These are phyloP conservation scores for Capronia americana DNA, from an alignment of 2,329 filamentous ascomycete genomes.

Conservation along the genomic window DNA sequence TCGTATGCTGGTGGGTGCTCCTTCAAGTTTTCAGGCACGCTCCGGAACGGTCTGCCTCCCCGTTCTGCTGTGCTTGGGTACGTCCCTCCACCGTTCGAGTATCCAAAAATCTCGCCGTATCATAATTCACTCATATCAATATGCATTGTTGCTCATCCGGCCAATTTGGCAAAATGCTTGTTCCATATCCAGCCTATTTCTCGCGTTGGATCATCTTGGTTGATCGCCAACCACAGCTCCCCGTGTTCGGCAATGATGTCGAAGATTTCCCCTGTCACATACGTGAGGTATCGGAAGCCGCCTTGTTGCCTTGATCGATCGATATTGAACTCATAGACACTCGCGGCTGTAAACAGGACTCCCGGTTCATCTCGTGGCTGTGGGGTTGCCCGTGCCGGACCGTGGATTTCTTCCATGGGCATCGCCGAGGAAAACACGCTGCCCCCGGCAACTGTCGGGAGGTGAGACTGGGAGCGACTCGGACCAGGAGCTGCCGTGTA, in stretches of 20 bases:
- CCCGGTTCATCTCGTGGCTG: slow-evolving; percentile 56
- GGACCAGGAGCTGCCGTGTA: slow-evolving; percentile 40
- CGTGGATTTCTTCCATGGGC: slow-evolving; percentile 73
- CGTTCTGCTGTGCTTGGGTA: neutral
- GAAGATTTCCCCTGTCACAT: slow-evolving; percentile 92
- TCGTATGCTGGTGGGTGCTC: neutral
- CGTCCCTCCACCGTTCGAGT: neutral
- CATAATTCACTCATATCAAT: neutral
- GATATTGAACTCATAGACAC: slow-evolving; percentile 96
- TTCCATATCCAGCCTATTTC: slow-evolving; percentile 98
- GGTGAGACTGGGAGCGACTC: slow-evolving; percentile 58
- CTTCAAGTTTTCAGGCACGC: neutral
- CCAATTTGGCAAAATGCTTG: slow-evolving; percentile 82
- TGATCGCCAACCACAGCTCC: slow-evolving; percentile 95
- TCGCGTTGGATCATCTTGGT: slow-evolving; percentile 84
- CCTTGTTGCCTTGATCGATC: slow-evolving; percentile 89
- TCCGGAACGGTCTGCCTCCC: neutral
- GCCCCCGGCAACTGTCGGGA: slow-evolving; percentile 50
- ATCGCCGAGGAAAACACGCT: slow-evolving; percentile 87
- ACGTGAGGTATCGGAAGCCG: slow-evolving; percentile 94
- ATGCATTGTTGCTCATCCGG: slow-evolving; percentile 35
- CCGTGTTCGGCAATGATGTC: slow-evolving; percentile 96
- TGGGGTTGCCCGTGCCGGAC: slow-evolving; percentile 39
- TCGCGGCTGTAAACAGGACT: slow-evolving; percentile 88
- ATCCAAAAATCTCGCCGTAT: slow-evolving; percentile 13